Evolutionary conservation across 2,329 filamentous ascomycete species (phyloP).

Genomic region (Rhytidhysteron rufulum): DNA sequence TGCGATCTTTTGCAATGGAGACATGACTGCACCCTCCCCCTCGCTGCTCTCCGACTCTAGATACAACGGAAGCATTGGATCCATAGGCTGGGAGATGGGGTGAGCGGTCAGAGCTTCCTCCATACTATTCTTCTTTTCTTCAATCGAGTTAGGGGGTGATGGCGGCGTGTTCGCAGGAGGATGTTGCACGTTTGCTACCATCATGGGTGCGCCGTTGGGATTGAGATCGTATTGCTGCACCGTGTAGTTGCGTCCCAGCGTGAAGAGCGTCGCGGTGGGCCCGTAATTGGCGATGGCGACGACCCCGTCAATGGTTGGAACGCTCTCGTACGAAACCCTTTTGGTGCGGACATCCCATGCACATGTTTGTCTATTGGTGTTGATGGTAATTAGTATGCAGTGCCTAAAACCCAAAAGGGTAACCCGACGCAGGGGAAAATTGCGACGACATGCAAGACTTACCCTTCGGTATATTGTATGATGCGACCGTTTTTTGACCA

Average conservation of each 20-base stretch:
- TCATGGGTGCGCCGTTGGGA: slow-evolving; percentile 60
- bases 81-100: slow-evolving; percentile 17
- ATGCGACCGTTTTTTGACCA: slow-evolving; percentile 99
- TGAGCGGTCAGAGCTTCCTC: slow-evolving; percentile 28
- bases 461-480: slow-evolving; percentile 89
- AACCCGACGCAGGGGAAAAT: slow-evolving; percentile 8
- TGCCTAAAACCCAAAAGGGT: slow-evolving; percentile 8
- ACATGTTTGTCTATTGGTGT: slow-evolving; percentile 65
- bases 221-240: slow-evolving; percentile 96
- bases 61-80: slow-evolving; percentile 28
- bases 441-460: slow-evolving; percentile 41
- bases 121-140: slow-evolving; percentile 57
- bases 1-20: slow-evolving; percentile 71
- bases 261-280: slow-evolving; percentile 87
- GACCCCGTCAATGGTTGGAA: slow-evolving; percentile 80
- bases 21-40: slow-evolving; percentile 58
- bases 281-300: slow-evolving; percentile 84
- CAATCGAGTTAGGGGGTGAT: slow-evolving; percentile 76
- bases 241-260: slow-evolving; percentile 79
- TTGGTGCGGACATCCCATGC: slow-evolving; percentile 99
- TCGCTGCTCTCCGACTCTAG: slow-evolving; percentile 64
- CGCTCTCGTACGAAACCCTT: slow-evolving; percentile 82
- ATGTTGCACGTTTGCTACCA: slow-evolving; percentile 87
- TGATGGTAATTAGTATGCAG: slow-evolving; percentile 20
- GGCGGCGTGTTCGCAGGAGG: slow-evolving; percentile 73